These are phyloP conservation scores for Obba rivulosa DNA, from an alignment of 768 basidiomycete species.

Conservation along the genomic window DNA sequence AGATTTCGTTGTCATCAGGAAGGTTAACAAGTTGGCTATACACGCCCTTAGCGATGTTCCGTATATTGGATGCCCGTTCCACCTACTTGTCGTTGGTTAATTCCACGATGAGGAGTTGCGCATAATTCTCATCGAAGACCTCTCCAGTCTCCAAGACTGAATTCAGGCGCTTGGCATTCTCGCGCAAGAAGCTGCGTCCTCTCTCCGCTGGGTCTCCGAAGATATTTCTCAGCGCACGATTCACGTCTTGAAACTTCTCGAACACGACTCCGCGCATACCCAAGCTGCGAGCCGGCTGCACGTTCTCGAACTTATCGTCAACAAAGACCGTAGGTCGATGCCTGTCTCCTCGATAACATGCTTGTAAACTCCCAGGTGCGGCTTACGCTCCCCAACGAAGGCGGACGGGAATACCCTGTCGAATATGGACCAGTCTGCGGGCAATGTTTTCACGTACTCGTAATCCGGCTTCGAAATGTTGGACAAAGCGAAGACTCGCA, in stretches of 20 bases:
- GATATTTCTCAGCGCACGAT: conserved; percentile 41
- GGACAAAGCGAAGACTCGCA: conserved; percentile 46
- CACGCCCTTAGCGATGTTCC: conserved; percentile 29
- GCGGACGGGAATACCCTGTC: conserved; percentile 49
- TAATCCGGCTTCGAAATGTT: conserved; percentile 50
- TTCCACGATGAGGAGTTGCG: conserved; percentile 55
- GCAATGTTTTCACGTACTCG: conserved; percentile 34
- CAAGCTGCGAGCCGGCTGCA: conserved; percentile 50
- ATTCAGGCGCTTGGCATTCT: conserved; percentile 34
- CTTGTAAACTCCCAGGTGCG: conserved; percentile 47
- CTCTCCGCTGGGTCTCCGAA: conserved; percentile 41
- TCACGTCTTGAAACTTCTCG: conserved; percentile 35
- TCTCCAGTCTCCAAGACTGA: conserved; percentile 42
- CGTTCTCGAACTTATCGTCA: conserved; percentile 57
- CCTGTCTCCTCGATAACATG: conserved; percentile 41
- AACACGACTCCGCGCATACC: conserved; percentile 49
- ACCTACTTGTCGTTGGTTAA: conserved; percentile 45
- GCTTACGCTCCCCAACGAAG: conserved; percentile 48
- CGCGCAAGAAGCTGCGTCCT: conserved; percentile 35
- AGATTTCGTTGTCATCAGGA: conserved; percentile 34
- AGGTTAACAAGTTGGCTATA: conserved; percentile 23
- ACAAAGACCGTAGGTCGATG: conserved; percentile 51
- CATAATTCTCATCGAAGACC: conserved; percentile 46
- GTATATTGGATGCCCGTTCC: conserved; percentile 22
- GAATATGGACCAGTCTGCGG: conserved; percentile 47